Evolutionary conservation across 2,329 filamentous ascomycete species (phyloP).

Genomic region (Talaromyces sp.): DNA sequence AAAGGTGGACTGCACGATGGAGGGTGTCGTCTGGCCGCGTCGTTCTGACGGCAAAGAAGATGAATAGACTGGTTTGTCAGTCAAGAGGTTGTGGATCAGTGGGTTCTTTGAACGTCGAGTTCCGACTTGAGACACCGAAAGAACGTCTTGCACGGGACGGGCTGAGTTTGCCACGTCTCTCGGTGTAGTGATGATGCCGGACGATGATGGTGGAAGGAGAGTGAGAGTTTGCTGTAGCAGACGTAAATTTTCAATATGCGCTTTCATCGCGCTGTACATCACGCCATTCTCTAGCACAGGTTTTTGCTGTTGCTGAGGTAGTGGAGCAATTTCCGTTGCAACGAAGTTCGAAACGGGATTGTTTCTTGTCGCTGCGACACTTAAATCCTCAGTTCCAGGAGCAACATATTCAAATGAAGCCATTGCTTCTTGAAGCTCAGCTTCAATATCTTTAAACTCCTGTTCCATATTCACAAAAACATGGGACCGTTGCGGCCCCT

Average conservation of each 20-base stretch:
- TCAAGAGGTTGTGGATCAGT: conserved; percentile 90
- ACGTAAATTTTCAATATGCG: conserved; percentile 68
- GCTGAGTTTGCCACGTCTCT: conserved; percentile 69
- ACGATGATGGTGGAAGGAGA: conserved; percentile 77
- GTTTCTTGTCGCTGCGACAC: conserved; percentile 28
- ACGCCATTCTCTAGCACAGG: neutral
- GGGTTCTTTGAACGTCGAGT: conserved; percentile 70
- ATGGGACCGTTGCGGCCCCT: conserved; percentile 61
- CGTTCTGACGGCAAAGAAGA: conserved; percentile 79
- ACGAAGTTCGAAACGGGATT: conserved; percentile 48
- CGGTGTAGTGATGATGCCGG: conserved; percentile 84
- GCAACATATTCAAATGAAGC: conserved; percentile 16
- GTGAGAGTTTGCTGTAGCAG: conserved; percentile 68
- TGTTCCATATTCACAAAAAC: conserved; percentile 93
- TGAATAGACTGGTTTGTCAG: conserved; percentile 88
- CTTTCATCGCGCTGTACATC: conserved; percentile 30
- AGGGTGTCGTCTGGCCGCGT: conserved; percentile 36
- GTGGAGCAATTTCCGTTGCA: conserved; percentile 27
- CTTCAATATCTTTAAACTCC: conserved; percentile 69
- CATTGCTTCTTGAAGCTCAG: conserved; percentile 52
- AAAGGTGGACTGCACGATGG: conserved; percentile 66
- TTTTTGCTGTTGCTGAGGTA: conserved; percentile 21
- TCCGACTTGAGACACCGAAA: conserved; percentile 48
- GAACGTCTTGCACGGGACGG: conserved; percentile 26
- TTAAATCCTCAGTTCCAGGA: neutral